Conservation (phyloP, 768 basidiomycete species). For the Pleurotus tuber-regium region DNA sequence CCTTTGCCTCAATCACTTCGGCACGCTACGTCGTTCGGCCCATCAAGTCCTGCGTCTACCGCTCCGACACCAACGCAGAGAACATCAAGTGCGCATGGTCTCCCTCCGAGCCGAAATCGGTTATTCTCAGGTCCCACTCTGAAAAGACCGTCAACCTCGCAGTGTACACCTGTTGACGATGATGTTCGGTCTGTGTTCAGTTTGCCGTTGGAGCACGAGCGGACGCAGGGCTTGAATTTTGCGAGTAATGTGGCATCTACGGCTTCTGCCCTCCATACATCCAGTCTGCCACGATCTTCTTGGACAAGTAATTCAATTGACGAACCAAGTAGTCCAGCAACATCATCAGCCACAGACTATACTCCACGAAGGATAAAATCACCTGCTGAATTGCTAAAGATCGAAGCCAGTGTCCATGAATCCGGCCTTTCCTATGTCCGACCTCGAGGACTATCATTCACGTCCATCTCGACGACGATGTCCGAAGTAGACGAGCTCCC, state of each 20-base stretch:
- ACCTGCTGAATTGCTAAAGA: slow-evolving; percentile 58
- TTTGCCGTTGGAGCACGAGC: slow-evolving; percentile 42
- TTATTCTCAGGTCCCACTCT: slow-evolving; percentile 59
- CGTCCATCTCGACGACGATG: slow-evolving; percentile 36
- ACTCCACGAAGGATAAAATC: slow-evolving; percentile 66
- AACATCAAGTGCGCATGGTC: slow-evolving; percentile 26
- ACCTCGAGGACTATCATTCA: slow-evolving; percentile 32
- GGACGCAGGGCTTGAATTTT: slow-evolving; percentile 18
- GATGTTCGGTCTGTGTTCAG: slow-evolving; percentile 57
- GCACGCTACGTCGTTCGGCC: slow-evolving; percentile 25
- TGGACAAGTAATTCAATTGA: not conserved
- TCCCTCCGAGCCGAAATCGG: slow-evolving; percentile 41
- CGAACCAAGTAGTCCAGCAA: slow-evolving; percentile 31
- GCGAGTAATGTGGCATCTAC: slow-evolving; percentile 5
- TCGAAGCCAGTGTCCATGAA: slow-evolving; percentile 51
- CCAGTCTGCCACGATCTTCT: not conserved
- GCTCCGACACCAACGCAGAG: slow-evolving; percentile 18
- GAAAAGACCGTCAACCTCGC: slow-evolving; percentile 52
- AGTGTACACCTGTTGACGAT: slow-evolving; percentile 41
- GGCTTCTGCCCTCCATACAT: not conserved
- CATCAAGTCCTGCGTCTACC: slow-evolving; percentile 13
- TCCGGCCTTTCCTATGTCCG: slow-evolving; percentile 22
- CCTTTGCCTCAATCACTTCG: slow-evolving; percentile 42
- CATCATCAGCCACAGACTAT: slow-evolving; percentile 39
- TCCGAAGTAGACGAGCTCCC: slow-evolving; percentile 28